Evolutionary conservation across 208 protist species (phyloP).

Genomic region (Leishmania mexicana): DNA sequence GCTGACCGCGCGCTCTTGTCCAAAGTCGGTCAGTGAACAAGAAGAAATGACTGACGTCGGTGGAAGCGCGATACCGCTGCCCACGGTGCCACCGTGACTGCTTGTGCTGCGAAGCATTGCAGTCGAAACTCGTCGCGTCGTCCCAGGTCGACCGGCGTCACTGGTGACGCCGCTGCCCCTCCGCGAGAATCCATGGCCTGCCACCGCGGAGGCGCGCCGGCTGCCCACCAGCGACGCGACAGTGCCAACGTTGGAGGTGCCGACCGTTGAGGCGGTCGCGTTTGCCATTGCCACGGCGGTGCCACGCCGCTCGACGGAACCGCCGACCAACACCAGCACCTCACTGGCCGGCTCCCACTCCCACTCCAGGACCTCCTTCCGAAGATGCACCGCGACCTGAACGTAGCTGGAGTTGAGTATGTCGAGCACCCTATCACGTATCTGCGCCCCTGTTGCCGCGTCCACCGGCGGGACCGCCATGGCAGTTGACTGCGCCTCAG

Average conservation of each 20-base stretch:
- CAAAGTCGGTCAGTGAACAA: not conserved
- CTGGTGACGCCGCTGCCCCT: not conserved
- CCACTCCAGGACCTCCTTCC: constrained; percentile 68
- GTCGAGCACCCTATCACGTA: constrained; percentile 18
- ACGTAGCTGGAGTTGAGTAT: constrained; percentile 11
- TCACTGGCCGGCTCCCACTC: constrained; percentile 58
- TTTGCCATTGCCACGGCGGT: constrained; percentile 20
- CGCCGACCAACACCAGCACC: constrained; percentile 68
- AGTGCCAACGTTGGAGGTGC: not conserved
- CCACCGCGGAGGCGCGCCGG: not conserved
- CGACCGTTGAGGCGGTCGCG: not conserved
- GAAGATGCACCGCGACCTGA: constrained; percentile 34
- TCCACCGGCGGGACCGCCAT: not conserved
- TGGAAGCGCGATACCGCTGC: not conserved
- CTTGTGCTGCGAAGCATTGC: not conserved
- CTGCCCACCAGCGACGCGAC: not conserved
- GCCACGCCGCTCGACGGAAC: constrained; percentile 33
- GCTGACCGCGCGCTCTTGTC: not conserved
- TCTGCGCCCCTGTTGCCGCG: not conserved
- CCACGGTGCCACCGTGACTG: not conserved
- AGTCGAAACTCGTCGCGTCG: not conserved
- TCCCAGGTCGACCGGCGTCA: not conserved
- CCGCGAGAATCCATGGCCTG: not conserved
- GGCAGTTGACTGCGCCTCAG: constrained; percentile 5
- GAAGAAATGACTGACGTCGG: not conserved